Percentiles rank a stretch among this genome's conserved stretches.
Conservation (phyloP, 441 rosid species). For the Adansonia rubrostipa region DNA sequence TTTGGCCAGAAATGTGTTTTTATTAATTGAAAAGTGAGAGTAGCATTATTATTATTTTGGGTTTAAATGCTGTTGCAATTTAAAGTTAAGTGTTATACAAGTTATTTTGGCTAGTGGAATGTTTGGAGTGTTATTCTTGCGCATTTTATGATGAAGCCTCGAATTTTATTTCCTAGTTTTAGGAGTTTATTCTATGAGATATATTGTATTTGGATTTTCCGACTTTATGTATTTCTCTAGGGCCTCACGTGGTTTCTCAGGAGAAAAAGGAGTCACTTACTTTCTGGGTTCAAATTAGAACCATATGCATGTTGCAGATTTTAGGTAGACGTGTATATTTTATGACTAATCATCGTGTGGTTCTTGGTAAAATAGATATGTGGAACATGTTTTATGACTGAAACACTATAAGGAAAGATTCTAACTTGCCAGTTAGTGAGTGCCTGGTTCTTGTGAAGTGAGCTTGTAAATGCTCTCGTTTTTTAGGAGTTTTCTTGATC, state of each 20-base stretch:
- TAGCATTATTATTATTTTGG: not conserved
- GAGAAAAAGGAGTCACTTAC: not conserved
- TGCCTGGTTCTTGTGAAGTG: not conserved
- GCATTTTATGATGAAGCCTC: not conserved
- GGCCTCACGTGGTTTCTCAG: not conserved
- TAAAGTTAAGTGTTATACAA: not conserved
- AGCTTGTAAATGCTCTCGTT: not conserved
- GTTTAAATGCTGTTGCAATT: not conserved
- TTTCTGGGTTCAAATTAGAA: not conserved
- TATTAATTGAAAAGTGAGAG: slow-evolving; percentile 2
- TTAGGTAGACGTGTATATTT: slow-evolving; percentile 6
- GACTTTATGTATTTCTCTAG: not conserved
- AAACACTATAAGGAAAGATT: not conserved
- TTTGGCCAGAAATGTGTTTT: not conserved
- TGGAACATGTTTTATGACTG: slow-evolving; percentile 1
- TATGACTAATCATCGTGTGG: slow-evolving; percentile 1
- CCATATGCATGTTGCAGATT: not conserved
- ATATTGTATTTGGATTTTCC: not conserved
- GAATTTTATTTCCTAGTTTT: not conserved
- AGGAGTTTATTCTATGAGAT: not conserved
- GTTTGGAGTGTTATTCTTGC: not conserved
- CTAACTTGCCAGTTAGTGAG: not conserved
- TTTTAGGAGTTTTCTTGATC: not conserved
- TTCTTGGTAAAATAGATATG: slow-evolving; percentile 7
- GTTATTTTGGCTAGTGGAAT: not conserved